phyloP scores from a whole-genome alignment of 2,329 filamentous ascomycete species.

The Trichophyton rubrum region DNA sequence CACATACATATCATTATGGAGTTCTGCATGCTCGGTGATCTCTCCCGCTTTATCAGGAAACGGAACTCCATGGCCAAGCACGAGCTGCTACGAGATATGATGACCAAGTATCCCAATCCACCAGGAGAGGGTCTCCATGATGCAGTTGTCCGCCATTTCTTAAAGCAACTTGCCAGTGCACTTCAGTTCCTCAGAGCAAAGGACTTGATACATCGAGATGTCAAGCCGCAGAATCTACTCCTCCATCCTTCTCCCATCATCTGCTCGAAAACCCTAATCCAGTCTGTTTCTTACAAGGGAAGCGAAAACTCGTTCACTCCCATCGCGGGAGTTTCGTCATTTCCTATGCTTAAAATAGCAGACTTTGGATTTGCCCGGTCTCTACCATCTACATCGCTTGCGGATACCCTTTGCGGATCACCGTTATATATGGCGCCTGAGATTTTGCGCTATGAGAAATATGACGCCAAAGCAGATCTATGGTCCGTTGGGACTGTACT shows the following conservation, averaged over 20 bases:
- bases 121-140: constrained; percentile 80
- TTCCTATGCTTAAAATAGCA: constrained; percentile 94
- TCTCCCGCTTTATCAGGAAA: constrained; percentile 94
- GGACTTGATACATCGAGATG: constrained; percentile 88
- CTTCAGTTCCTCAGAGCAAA: constrained; percentile 73
- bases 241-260: constrained; percentile 67
- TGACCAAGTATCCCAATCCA: constrained; percentile 80
- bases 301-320: constrained; percentile 73
- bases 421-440: constrained; percentile 98
- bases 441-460: constrained; percentile 92
- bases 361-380: constrained; percentile 98
- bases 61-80: constrained; percentile 68
- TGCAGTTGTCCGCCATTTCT: constrained; percentile 89
- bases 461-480: constrained; percentile 90
- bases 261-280: constrained; percentile 51
- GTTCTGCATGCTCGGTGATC: constrained; percentile 88
- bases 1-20: constrained; percentile 98
- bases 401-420: constrained; percentile 91
- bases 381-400: constrained; percentile 76
- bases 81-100: constrained; percentile 76
- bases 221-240: constrained; percentile 93
- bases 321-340: constrained; percentile 62
- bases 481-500: constrained; percentile 96
- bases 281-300: constrained; percentile 59
- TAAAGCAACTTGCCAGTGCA: constrained; percentile 88